phyloP scores from a whole-genome alignment of 1,284 basidiomycete genomes.

The Melanopsichium pennsylvanicum region DNA sequence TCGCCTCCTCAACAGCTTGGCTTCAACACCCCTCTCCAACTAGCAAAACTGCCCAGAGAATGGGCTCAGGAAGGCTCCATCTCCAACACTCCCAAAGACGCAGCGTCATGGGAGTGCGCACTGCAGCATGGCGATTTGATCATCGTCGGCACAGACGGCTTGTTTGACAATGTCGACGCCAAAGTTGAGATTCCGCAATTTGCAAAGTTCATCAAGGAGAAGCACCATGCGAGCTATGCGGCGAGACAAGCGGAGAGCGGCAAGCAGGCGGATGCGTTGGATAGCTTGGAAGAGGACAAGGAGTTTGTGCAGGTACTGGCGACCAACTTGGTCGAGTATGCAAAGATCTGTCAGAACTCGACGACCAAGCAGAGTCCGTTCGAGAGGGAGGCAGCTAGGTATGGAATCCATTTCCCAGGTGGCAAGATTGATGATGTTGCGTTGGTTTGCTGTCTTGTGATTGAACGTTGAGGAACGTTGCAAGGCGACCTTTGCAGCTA shows the following conservation, averaged over 20 bases:
- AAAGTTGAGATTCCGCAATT: conserved; percentile 69
- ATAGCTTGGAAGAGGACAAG: conserved; percentile 50
- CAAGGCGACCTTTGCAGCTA: too few species aligned
- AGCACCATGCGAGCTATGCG: conserved; percentile 49
- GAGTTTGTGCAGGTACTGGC: conserved; percentile 57
- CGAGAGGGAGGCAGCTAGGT: conserved; percentile 60
- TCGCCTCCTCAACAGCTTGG: conserved; percentile 57
- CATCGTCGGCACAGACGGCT: conserved; percentile 77
- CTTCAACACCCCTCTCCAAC: conserved; percentile 64
- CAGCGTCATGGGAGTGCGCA: conserved; percentile 45
- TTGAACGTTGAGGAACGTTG: conserved; percentile 65
- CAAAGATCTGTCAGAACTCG: conserved; percentile 65
- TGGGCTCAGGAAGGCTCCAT: conserved; percentile 50
- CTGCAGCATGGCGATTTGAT: conserved; percentile 60
- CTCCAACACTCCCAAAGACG: conserved; percentile 55
- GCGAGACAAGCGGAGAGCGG: conserved; percentile 8
- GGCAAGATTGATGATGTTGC: conserved; percentile 69
- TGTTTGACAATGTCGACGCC: conserved; percentile 84
- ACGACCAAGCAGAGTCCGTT: conserved; percentile 74
- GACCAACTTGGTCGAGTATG: conserved; percentile 53
- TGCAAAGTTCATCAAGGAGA: conserved; percentile 59
- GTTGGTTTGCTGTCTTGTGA: conserved; percentile 69
- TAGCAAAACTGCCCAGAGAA: conserved; percentile 58
- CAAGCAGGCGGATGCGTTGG: conserved; percentile 13
- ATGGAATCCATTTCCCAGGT: conserved; percentile 66